Evolutionary conservation across 2,329 filamentous ascomycete genomes (phyloP), one percentile per base, ranked within the genome.

Genomic region (Teratosphaeria viscida): DNA sequence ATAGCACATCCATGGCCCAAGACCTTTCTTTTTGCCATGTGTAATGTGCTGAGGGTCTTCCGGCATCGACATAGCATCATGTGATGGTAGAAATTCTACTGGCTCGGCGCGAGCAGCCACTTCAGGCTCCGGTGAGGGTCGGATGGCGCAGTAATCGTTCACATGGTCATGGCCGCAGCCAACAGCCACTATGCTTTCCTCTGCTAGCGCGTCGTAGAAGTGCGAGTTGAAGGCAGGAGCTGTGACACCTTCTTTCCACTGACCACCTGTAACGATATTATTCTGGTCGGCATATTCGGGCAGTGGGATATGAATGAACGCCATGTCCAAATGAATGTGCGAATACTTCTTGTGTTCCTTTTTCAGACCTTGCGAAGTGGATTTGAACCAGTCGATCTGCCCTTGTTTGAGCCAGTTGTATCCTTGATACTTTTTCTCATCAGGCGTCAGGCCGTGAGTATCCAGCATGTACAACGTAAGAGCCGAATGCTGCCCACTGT

Each of bases 341-440:
- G 88, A 90, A 74, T 96, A 99, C 67, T 90, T 92, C 61, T 84
- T 84, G 54, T 75, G 66, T 14, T 73, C 72, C 68, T 86, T 85
- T 75, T 90, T 90, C 54, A 96, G 76, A 12, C 84, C 77, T 60
- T 86, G 79, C 0, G 89, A 86, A 0, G 89, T 95, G 63, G 84
- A 82, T 65, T 85, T 86, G 78, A 99, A 99, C 94, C 94, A 99
- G 59, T 89, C 85, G 61, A 96, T 96, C 74, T 99, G 94, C 66
- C 84, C 91, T 53, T 86, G 86, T 76, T 97, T 97, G 70, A 99
- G 78, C 94, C 94, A 99, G 75, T 97, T 92, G 72, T 99, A 99
- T 55, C 94, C 94, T n/a, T 85, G 84, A 72, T 86, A 96, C 61
- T 89, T 85, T 59, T 85, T 84, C 75, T 96, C 90, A 70, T 99